These are phyloP conservation scores for Curvularia sp. DNA, from an alignment of 2,329 filamentous ascomycete genomes.

Conservation along the genomic window DNA sequence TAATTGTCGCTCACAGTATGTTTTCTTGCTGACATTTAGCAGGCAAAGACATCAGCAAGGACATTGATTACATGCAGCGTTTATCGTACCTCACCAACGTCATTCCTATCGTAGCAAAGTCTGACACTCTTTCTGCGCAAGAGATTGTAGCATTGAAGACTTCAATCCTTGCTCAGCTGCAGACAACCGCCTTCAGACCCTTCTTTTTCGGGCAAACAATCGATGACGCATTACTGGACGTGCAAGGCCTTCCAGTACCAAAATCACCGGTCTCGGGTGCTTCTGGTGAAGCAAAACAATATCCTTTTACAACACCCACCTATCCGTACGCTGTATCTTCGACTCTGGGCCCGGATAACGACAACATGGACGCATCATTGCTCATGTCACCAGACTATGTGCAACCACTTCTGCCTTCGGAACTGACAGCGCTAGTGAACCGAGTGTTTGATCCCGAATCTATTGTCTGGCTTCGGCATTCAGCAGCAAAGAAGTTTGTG, in stretches of 20 bases:
- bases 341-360: slow-evolving; percentile 71
- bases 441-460: slow-evolving; percentile 80
- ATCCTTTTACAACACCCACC: slow-evolving; percentile 42
- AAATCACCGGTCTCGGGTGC: slow-evolving; percentile 3
- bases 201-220: slow-evolving; percentile 68
- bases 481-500: slow-evolving; percentile 81
- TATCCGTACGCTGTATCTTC: slow-evolving; percentile 81
- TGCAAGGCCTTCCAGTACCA: slow-evolving; percentile 40
- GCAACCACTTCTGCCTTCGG: slow-evolving; percentile 77
- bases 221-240: slow-evolving; percentile 46
- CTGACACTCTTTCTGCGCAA: slow-evolving; percentile 70
- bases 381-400: slow-evolving; percentile 93
- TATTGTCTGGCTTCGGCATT: slow-evolving; percentile 80
- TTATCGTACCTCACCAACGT: slow-evolving; percentile 80
- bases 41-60: slow-evolving; percentile 57
- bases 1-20: background rate
- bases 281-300: slow-evolving; percentile 29
- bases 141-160: slow-evolving; percentile 67
- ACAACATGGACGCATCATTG: slow-evolving; percentile 89
- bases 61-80: slow-evolving; percentile 74
- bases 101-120: slow-evolving; percentile 79
- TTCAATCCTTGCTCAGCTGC: slow-evolving; percentile 63
- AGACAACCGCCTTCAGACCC: slow-evolving; percentile 63
- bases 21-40: slow-evolving; percentile 29
- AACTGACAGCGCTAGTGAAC: slow-evolving; percentile 73